Evolutionary conservation across 2,329 filamentous ascomycete species (phyloP), one percentile per base, ranked within the genome.

Genomic region (Cordyceps militaris): DNA sequence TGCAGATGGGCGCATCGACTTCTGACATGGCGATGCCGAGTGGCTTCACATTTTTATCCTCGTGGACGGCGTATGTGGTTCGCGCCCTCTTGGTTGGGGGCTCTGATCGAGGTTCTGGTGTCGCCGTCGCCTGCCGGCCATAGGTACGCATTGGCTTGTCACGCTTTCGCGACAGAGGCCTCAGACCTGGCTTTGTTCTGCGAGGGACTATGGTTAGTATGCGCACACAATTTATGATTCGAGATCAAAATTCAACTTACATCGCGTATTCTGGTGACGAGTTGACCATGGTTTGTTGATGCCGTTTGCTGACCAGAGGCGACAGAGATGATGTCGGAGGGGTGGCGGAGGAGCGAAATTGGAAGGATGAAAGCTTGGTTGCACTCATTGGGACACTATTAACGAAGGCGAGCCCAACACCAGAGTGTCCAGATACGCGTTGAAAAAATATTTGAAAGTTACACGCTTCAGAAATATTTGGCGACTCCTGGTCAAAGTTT

Each of bases 61-160:
- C 43, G n/a, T 26, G 32, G 5, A 48, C 21, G 9, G 55, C 34
- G 7, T 58, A 43, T 13, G 40, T 23, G 3, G 28, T 59, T 54
- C 61, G 32, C 1, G 36, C 57, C 19, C 60, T 62, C 44, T 60
- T 72, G 60, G 73, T 73, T 0, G 63, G 60, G 0, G 66, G 64
- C 9, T 71, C 67, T n/a, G 48, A 60, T 36, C 62, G 60, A 9
- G 63, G 44, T 38, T 69, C 67, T 4, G 64, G 57, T 9, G 63
- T 63, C 14, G 67, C 36, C 7, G 62, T 61, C 9, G 61, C 55
- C 34, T 70, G 69, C 60, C 71, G 73, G 44, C 74, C 72, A 43
- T 76, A 77, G 13, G 74, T 76, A 57, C 72, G 69, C 14, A 74
- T 61, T 4, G 69, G 66, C 59, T 71, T 73, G 53, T 65, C 66